Conservation (phyloP, 1,284 basidiomycete species). For the Ceratobasidium sp. region DNA sequence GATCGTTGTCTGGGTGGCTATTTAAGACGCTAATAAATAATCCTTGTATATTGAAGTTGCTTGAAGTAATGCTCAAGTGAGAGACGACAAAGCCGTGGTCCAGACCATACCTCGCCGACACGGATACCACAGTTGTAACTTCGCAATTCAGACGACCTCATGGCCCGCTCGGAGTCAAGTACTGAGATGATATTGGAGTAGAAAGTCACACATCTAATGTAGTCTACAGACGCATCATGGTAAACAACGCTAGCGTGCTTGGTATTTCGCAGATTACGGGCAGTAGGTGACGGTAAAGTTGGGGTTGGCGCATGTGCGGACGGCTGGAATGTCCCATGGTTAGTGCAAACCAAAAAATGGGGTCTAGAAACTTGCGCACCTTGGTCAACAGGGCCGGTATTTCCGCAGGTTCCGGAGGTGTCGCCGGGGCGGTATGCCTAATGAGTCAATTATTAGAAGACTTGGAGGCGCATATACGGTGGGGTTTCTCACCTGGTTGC, state of each 20-base stretch:
- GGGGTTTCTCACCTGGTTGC: conserved; percentile 20
- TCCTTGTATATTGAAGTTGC: no score
- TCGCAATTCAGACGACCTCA: no score
- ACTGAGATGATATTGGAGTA: neutral
- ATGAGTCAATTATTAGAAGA: neutral
- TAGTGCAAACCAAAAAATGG: neutral
- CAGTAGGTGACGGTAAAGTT: conserved; percentile 48
- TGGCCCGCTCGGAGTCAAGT: no score
- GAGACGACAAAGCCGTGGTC: no score
- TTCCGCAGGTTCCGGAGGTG: conserved; percentile 38
- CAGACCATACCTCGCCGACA: no score
- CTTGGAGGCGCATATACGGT: neutral
- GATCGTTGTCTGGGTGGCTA: no score
- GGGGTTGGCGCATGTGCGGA: conserved; percentile 32
- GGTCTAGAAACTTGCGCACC: neutral
- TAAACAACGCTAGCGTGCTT: neutral
- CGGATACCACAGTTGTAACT: no score
- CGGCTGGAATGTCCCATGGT: neutral
- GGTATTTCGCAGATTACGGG: conserved; percentile 18
- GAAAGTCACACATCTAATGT: neutral
- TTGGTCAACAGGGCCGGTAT: conserved; percentile 36
- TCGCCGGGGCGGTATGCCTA: conserved; percentile 43
- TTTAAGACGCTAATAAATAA: no score
- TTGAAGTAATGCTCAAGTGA: no score
- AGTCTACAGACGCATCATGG: conserved; percentile 9